phyloP scores from a whole-genome alignment of 257 asterid species.

The Primulina tabacum region DNA sequence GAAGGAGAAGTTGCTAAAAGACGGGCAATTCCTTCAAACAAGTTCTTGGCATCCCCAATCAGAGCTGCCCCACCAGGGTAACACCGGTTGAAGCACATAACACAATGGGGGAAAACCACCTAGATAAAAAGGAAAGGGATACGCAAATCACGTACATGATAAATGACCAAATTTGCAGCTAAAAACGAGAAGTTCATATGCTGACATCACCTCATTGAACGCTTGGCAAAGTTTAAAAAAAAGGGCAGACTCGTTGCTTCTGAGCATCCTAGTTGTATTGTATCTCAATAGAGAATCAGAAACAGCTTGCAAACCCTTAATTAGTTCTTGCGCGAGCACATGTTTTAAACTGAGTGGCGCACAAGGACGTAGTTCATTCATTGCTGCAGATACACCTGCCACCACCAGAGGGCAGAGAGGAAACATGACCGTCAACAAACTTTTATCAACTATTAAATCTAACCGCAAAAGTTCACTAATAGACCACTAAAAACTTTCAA shows the following conservation, averaged over 20 bases:
- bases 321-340: conserved; percentile 48
- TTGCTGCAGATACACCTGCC: conserved; percentile 91
- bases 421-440: conserved; percentile 9
- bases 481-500: conserved; percentile 10
- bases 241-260: conserved; percentile 71
- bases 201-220: conserved; percentile 61
- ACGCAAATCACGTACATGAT: background rate
- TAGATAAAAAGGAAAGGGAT: conserved; percentile 18
- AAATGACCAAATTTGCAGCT: background rate
- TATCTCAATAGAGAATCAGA: conserved; percentile 81
- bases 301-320: conserved; percentile 61
- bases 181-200: conserved; percentile 18
- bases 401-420: conserved; percentile 21
- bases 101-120: conserved; percentile 90
- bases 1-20: conserved; percentile 57
- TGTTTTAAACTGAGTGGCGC: conserved; percentile 81
- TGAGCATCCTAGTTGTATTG: conserved; percentile 87
- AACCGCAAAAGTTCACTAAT: background rate
- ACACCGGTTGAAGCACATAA: conserved; percentile 81
- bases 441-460: background rate
- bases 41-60: conserved; percentile 64
- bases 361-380: conserved; percentile 95
- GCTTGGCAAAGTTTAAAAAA: conserved; percentile 88
- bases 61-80: conserved; percentile 78
- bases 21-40: conserved; percentile 63